A percentile compares a stretch with the other conserved stretches of the same genome.
These are phyloP conservation scores for Platismatia glauca DNA, from an alignment of 495 filamentous ascomycete genomes.

Conservation along the genomic window DNA sequence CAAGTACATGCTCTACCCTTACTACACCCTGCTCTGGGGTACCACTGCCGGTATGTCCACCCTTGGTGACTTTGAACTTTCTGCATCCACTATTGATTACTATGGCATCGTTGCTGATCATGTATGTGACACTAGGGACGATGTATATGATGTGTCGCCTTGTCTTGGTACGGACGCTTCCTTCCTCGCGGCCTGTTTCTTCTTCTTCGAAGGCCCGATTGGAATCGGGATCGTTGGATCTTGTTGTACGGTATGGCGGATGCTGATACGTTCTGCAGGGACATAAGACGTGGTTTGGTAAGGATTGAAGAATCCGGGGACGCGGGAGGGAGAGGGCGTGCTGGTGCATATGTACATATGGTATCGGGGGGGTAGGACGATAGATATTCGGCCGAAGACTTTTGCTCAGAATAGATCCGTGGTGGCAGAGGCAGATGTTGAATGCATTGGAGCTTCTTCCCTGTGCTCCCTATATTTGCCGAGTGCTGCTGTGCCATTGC, in stretches of 20 bases:
- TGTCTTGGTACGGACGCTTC: constrained; percentile 26
- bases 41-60: constrained; percentile 41
- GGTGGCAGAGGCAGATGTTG: not conserved
- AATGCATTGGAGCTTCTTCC: not conserved
- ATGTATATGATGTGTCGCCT: constrained; percentile 50
- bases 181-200: no score
- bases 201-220: no score
- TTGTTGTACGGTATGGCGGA: no score
- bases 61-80: no score
- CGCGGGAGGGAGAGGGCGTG: not conserved
- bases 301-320: constrained; percentile 37
- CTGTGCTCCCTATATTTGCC: not conserved
- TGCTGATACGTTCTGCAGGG: constrained; percentile 38
- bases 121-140: no score
- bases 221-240: no score
- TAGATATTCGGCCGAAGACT: not conserved
- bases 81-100: not conserved
- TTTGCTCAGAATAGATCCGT: not conserved
- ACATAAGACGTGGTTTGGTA: constrained; percentile 82
- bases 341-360: not conserved
- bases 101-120: no score
- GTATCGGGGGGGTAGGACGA: not conserved
- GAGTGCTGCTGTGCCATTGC: not conserved
- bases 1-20: constrained; percentile 59
- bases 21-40: constrained; percentile 62